Evolutionary conservation across 176 grass and related monocot genomes (phyloP).

Genomic region (Triticum dicoccoides): DNA sequence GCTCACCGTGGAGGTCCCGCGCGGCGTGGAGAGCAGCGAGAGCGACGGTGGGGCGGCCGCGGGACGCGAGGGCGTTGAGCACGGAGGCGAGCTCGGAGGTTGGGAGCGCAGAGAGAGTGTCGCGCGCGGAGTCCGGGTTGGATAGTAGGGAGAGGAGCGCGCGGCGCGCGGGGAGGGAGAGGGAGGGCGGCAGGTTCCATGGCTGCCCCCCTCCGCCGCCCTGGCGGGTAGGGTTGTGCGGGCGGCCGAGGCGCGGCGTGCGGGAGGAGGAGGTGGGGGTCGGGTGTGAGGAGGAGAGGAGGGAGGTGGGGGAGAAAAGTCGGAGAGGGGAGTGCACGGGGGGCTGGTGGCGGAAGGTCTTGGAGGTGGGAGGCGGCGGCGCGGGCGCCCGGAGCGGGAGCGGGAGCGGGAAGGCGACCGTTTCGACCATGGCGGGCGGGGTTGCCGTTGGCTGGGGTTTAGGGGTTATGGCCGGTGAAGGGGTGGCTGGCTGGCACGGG

Average conservation of each 20-base stretch:
- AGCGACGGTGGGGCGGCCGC: conserved; percentile 32
- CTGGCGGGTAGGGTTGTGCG: neutral
- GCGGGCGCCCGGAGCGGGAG: conserved; percentile 39
- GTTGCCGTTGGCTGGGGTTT: conserved; percentile 1
- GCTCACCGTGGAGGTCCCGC: conserved; percentile 45
- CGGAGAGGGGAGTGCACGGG: conserved; percentile 24
- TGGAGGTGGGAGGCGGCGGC: conserved; percentile 26
- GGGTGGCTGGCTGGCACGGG: neutral
- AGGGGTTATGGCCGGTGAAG: conserved; percentile 25
- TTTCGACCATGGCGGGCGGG: conserved; percentile 53
- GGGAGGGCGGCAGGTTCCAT: conserved; percentile 33
- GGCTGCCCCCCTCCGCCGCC: neutral
- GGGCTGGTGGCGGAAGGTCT: conserved; percentile 3
- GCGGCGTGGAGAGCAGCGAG: conserved; percentile 59
- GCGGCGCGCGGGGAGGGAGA: conserved; percentile 53
- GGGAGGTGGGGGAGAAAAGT: conserved; percentile 40
- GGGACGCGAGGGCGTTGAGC: conserved; percentile 49
- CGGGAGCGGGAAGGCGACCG: conserved; percentile 28
- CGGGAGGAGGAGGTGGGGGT: conserved; percentile 24
- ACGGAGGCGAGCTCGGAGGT: conserved; percentile 40
- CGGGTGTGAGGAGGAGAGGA: conserved; percentile 44
- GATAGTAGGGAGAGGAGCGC: conserved; percentile 45
- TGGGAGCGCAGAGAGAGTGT: conserved; percentile 49
- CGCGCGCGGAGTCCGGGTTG: conserved; percentile 27
- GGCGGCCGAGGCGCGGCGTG: conserved; percentile 34